phyloP scores from a whole-genome alignment of 1,284 basidiomycete genomes.

The Cutaneotrichosporon dermatis region DNA sequence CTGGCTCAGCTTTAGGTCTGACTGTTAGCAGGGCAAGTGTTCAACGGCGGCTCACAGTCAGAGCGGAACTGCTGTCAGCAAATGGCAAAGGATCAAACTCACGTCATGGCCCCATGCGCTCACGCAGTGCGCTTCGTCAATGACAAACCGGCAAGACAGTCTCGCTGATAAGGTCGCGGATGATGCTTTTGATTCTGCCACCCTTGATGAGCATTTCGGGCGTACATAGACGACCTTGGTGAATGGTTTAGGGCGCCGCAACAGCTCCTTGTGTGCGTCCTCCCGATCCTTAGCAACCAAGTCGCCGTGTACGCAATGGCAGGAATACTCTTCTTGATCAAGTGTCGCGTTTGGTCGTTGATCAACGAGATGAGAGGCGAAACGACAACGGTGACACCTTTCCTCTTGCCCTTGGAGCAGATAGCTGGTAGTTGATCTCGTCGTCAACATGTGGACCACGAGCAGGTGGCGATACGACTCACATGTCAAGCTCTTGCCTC shows the following conservation, averaged over 20 bases:
- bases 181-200: constrained; percentile 56
- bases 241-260: constrained; percentile 40
- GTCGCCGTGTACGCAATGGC: constrained; percentile 70
- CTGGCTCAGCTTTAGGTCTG: constrained; percentile 59
- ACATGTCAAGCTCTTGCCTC: constrained; percentile 83
- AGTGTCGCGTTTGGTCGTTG: constrained; percentile 75
- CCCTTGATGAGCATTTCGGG: constrained; percentile 80
- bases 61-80: constrained; percentile 42
- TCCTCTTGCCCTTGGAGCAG: constrained; percentile 64
- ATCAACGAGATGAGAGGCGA: constrained; percentile 88
- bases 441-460: too few relatives aligned
- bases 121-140: constrained; percentile 96
- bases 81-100: constrained; percentile 13
- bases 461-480: constrained; percentile 23
- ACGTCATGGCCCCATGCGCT: constrained; percentile 53
- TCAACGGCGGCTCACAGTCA: constrained; percentile 33
- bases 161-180: constrained; percentile 59
- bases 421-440: constrained; percentile 74
- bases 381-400: constrained; percentile 81
- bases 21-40: constrained; percentile 5
- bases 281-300: constrained; percentile 48
- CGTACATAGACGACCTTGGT: constrained; percentile 73
- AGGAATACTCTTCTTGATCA: constrained; percentile 64
- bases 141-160: constrained; percentile 80
- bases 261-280: constrained; percentile 53